Evolutionary conservation across 106 monocot species (phyloP).

Genomic region (Iris macrosiphon): DNA sequence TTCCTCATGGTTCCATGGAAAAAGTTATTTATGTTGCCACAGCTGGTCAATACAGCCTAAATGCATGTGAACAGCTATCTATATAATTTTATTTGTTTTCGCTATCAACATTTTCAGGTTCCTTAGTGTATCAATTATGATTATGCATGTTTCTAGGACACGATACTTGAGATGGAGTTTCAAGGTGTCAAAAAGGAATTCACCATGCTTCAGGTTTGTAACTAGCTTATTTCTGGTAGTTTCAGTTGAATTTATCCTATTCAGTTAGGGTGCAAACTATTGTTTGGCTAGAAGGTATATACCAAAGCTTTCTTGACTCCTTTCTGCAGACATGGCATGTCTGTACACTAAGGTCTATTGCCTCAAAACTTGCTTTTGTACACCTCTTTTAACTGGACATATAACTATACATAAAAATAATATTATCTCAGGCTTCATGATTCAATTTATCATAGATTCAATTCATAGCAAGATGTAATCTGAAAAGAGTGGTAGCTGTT

Average conservation of each 20-base stretch:
- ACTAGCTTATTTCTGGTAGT: no score
- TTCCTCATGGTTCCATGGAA: no score
- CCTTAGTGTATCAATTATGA: no score
- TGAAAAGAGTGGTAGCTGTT: no score
- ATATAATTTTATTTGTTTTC: not conserved
- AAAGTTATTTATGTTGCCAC: no score
- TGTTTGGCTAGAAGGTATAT: not conserved
- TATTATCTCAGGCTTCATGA: no score
- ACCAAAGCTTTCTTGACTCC: not conserved
- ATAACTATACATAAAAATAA: slow-evolving; percentile 24
- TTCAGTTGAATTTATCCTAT: not conserved
- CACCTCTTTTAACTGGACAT: slow-evolving; percentile 90
- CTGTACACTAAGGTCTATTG: slow-evolving; percentile 91
- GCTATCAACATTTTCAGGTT: no score
- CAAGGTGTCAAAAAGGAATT: no score
- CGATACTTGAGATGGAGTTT: slow-evolving; percentile 81
- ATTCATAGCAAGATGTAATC: no score
- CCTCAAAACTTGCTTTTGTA: slow-evolving; percentile 82
- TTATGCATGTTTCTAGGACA: slow-evolving; percentile 40
- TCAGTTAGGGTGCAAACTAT: not conserved
- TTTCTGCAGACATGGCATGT: slow-evolving; percentile 62
- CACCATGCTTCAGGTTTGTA: slow-evolving; percentile 88
- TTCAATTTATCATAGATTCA: no score
- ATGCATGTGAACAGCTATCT: slow-evolving; percentile 18
- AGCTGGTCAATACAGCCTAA: no score